These are phyloP conservation scores for Erythrobasidium hasegawianum DNA, from an alignment of 1,284 basidiomycete species.

Conservation along the genomic window DNA sequence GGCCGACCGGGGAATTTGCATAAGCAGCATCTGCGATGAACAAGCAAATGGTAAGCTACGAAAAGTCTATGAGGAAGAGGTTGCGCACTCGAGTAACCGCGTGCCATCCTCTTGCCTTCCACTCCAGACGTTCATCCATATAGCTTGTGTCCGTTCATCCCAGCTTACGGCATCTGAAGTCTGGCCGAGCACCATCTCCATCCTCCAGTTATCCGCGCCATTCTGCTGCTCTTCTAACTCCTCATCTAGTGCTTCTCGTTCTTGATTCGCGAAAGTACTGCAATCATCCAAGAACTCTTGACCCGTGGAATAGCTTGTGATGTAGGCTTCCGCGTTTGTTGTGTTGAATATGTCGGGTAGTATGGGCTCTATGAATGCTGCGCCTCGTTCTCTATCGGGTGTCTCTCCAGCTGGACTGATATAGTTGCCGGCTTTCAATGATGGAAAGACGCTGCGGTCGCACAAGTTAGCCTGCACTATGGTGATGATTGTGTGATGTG, in stretches of 20 bases:
- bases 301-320: constrained; percentile 5
- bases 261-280: not conserved
- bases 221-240: not conserved
- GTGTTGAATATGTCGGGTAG: constrained; percentile 22
- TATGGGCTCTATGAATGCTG: constrained; percentile 21
- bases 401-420: constrained; percentile 26
- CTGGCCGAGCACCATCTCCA: constrained; percentile 33
- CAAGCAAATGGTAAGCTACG: not conserved
- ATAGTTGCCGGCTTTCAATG: constrained; percentile 33
- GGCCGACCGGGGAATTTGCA: constrained; percentile 28
- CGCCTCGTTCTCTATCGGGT: constrained; percentile 22
- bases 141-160: constrained; percentile 17
- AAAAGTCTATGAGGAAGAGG: not conserved
- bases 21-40: constrained; percentile 18
- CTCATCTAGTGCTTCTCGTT: not conserved
- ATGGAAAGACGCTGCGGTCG: constrained; percentile 22
- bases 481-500: not conserved
- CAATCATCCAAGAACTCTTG: constrained; percentile 13
- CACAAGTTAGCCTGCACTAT: not conserved
- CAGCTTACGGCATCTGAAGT: constrained; percentile 7
- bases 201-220: constrained; percentile 17
- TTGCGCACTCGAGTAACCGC: constrained; percentile 23
- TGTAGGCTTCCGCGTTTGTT: not conserved
- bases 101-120: constrained; percentile 17
- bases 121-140: constrained; percentile 28